Evolutionary conservation across 768 basidiomycete species (phyloP).

Genomic region (Cantharellus anzutake): DNA sequence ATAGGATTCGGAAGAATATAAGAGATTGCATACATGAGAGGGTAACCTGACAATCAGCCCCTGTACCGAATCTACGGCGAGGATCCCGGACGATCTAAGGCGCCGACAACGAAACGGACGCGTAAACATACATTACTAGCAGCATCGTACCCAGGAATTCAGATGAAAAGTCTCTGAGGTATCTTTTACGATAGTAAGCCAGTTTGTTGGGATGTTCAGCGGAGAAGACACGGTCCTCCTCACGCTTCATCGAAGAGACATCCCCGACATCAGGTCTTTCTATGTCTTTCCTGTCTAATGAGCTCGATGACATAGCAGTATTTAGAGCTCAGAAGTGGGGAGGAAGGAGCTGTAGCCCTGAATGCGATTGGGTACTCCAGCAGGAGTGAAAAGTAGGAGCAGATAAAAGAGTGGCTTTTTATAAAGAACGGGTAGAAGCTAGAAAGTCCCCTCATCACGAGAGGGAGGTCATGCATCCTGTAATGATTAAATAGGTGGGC

Average conservation of each 20-base stretch:
- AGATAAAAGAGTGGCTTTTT: too few relatives aligned
- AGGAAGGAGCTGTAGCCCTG: too few relatives aligned
- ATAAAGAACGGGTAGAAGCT: too few relatives aligned
- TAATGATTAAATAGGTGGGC: too few relatives aligned
- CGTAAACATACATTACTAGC: conserved; percentile 23
- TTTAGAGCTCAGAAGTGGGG: too few relatives aligned
- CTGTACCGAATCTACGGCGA: conserved; percentile 26
- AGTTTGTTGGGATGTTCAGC: background rate
- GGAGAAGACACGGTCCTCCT: background rate
- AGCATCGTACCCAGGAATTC: conserved; percentile 44
- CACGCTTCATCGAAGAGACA: background rate
- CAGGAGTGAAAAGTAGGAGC: too few relatives aligned
- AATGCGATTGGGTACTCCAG: too few relatives aligned
- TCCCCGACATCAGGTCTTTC: too few relatives aligned
- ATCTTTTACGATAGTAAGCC: conserved; percentile 1
- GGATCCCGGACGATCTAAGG: background rate
- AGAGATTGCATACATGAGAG: conserved; percentile 22
- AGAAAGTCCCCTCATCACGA: too few relatives aligned
- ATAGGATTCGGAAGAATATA: background rate
- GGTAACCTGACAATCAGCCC: conserved; percentile 36
- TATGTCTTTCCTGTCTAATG: too few relatives aligned
- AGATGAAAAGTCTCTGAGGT: conserved; percentile 38
- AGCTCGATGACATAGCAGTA: too few relatives aligned
- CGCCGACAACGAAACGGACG: background rate
- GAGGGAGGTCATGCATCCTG: too few relatives aligned